Conservation (phyloP, 805 yeast genomes). For the Kurtzmaniella fragi region DNA sequence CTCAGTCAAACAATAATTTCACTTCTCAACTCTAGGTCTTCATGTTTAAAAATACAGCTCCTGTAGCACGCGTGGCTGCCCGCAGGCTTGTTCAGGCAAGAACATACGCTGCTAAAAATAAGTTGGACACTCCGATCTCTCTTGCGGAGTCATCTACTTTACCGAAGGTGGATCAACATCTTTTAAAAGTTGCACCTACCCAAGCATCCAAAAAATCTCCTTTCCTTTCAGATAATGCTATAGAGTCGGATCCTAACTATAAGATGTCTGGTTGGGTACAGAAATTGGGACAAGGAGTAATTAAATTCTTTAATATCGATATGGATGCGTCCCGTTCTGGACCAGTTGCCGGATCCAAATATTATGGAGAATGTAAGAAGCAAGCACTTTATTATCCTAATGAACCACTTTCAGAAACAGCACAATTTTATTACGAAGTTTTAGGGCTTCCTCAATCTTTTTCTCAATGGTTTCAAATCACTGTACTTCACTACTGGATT, state of each 20-base stretch:
- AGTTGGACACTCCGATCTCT: conserved; percentile 22
- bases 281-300: conserved; percentile 58
- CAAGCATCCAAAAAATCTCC: conserved; percentile 32
- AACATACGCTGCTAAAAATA: not conserved
- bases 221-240: conserved; percentile 32
- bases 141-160: conserved; percentile 37
- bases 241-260: conserved; percentile 32
- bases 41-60: too few species aligned
- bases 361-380: conserved; percentile 79
- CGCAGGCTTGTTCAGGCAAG: too few species aligned
- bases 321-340: conserved; percentile 94
- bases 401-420: conserved; percentile 66
- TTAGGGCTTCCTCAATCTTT: conserved; percentile 79
- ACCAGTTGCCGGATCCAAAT: conserved; percentile 86
- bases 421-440: conserved; percentile 81
- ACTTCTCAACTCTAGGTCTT: too few species aligned
- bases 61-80: too few species aligned
- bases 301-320: conserved; percentile 64
- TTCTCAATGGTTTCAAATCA: conserved; percentile 95
- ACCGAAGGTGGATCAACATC: conserved; percentile 32
- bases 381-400: conserved; percentile 79
- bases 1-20: too few species aligned
- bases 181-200: conserved; percentile 30
- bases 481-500: conserved; percentile 89
- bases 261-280: conserved; percentile 33